Conservation (phyloP, 2,329 filamentous ascomycete genomes). For the Aspergillus intermedius region DNA sequence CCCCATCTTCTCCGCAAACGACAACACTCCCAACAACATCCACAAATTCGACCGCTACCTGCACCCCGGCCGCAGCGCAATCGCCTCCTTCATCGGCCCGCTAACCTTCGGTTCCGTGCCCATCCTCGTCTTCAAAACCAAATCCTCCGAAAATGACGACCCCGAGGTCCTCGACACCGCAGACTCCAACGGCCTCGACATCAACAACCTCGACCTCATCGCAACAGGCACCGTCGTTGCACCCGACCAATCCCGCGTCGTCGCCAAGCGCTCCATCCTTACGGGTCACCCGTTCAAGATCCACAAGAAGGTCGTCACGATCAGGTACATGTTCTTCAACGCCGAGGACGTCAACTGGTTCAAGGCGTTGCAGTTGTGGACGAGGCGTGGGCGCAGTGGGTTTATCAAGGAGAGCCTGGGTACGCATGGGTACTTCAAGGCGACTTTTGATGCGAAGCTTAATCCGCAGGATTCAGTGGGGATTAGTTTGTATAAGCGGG, state of each 20-base stretch:
- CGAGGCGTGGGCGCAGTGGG: constrained; percentile 75
- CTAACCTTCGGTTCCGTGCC: constrained; percentile 91
- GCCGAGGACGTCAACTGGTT: constrained; percentile 94
- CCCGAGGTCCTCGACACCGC: constrained; percentile 39
- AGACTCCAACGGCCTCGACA: constrained; percentile 38
- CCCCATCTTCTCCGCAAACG: constrained; percentile 82
- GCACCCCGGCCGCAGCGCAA: constrained; percentile 81
- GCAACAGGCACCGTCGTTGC: constrained; percentile 82
- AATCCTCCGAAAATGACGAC: constrained; percentile 19
- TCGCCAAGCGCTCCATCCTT: constrained; percentile 89
- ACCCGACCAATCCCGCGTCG: constrained; percentile 65
- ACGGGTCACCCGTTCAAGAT: constrained; percentile 98
- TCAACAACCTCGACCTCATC: constrained; percentile 60
- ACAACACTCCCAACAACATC: constrained; percentile 89
- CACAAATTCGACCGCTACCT: constrained; percentile 94
- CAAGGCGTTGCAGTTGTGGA: constrained; percentile 94
- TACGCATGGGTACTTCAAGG: constrained; percentile 99
- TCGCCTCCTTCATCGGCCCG: constrained; percentile 84
- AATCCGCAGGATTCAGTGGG: constrained; percentile 93
- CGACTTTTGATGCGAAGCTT: constrained; percentile 90
- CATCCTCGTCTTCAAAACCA: constrained; percentile 72
- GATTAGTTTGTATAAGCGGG: constrained; percentile 79
- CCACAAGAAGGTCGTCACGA: constrained; percentile 93
- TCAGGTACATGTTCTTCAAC: constrained; percentile 99
- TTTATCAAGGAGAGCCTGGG: constrained; percentile 91